Conservation (phyloP, 1,139 yeast species). For the Suhomyces bolitotheri region DNA sequence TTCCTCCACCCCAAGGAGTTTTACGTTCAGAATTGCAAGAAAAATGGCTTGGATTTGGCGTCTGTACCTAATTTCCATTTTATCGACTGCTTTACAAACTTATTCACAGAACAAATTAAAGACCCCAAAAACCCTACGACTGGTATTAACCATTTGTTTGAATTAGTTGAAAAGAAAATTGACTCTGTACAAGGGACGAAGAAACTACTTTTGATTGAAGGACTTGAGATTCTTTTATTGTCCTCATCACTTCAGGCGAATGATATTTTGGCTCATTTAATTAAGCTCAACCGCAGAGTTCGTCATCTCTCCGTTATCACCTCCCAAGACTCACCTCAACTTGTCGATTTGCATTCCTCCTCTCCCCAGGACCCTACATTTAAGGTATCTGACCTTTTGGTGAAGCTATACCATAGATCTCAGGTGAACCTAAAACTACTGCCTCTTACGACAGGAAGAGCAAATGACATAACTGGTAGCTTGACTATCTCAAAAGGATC, state of each 20-base stretch:
- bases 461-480: constrained; percentile 79
- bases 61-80: constrained; percentile 34
- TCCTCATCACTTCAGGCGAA: constrained; percentile 38
- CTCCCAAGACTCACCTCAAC: constrained; percentile 40
- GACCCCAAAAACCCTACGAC: constrained; percentile 22
- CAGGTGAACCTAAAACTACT: constrained; percentile 53
- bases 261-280: constrained; percentile 36
- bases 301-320: constrained; percentile 36
- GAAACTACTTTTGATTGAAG: constrained; percentile 43
- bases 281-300: constrained; percentile 36
- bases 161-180: constrained; percentile 16
- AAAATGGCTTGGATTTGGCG: constrained; percentile 43
- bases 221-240: constrained; percentile 51
- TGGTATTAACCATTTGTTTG: constrained; percentile 23
- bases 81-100: constrained; percentile 45
- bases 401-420: constrained; percentile 52
- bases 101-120: constrained; percentile 35
- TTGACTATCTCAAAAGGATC: constrained; percentile 59
- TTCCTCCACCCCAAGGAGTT: constrained; percentile 41
- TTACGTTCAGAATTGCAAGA: constrained; percentile 42
- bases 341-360: constrained; percentile 33
- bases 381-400: constrained; percentile 46
- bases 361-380: constrained; percentile 35
- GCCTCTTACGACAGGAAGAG: constrained; percentile 78
- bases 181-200: constrained; percentile 4